Percentiles rank a stretch among this genome's conserved stretches.
These are phyloP conservation scores for Barnettozyma wickerhamii DNA, from an alignment of 805 yeast genomes.

Conservation along the genomic window DNA sequence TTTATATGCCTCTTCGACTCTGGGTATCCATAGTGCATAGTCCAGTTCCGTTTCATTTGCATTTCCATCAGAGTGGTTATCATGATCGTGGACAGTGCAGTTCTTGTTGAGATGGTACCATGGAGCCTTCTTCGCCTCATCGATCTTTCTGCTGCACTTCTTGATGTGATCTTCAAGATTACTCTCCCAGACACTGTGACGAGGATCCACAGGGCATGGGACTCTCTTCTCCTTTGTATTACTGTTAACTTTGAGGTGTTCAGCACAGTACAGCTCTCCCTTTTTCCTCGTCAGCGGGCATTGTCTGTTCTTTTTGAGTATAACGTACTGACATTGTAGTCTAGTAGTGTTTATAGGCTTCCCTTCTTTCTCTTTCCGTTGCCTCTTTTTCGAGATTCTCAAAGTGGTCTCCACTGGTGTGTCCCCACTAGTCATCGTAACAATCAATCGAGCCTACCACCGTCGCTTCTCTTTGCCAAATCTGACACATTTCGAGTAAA, in stretches of 20 bases:
- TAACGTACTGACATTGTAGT: constrained; percentile 42
- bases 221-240: constrained; percentile 38
- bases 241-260: constrained; percentile 40
- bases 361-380: constrained; percentile 12
- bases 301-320: constrained; percentile 45
- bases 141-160: constrained; percentile 48
- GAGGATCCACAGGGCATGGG: constrained; percentile 73
- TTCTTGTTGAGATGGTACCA: constrained; percentile 55
- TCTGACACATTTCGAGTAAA: too few relatives aligned
- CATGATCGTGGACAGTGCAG: constrained; percentile 2
- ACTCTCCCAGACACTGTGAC: constrained; percentile 66
- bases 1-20: constrained; percentile 35
- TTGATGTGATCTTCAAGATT: constrained; percentile 51
- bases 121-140: constrained; percentile 28
- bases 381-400: constrained; percentile 11
- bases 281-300: constrained; percentile 60
- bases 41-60: constrained; percentile 15
- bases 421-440: too few relatives aligned
- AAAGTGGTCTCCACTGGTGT: too few relatives aligned
- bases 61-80: too few relatives aligned
- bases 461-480: too few relatives aligned
- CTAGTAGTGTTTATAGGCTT: constrained; percentile 11
- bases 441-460: too few relatives aligned
- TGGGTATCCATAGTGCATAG: constrained; percentile 28
- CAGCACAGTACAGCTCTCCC: constrained; percentile 52